Percentiles rank a stretch among this genome's conserved stretches.
Evolutionary conservation across 495 filamentous ascomycete genomes (phyloP).

Genomic region (Hypomontagnella monticulosa): DNA sequence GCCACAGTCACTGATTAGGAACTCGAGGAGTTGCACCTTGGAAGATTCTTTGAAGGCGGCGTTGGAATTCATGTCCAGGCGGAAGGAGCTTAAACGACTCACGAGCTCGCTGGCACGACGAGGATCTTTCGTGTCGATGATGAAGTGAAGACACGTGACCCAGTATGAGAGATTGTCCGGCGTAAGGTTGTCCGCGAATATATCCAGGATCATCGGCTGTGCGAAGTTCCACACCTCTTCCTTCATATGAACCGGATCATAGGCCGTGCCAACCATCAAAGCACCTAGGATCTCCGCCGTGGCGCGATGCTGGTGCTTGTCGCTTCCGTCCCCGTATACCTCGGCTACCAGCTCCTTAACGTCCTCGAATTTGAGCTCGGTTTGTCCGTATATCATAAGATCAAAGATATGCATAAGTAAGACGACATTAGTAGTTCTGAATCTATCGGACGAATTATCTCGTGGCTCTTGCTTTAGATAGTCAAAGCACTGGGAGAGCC

Average conservation of each 20-base stretch:
- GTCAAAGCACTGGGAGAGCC: conserved; percentile 88
- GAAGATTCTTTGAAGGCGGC: conserved; percentile 99
- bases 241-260: conserved; percentile 73
- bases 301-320: conserved; percentile 98
- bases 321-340: conserved; percentile 89
- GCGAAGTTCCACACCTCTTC: conserved; percentile 85
- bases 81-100: conserved; percentile 83
- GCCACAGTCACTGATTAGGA: conserved; percentile 84
- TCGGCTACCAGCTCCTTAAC: conserved; percentile 78
- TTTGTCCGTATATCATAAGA: conserved; percentile 78
- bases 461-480: conserved; percentile 97
- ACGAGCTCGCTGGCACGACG: conserved; percentile 86
- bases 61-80: conserved; percentile 92
- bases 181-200: conserved; percentile 88
- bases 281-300: conserved; percentile 94
- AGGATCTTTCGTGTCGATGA: conserved; percentile 81
- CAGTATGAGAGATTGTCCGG: conserved; percentile 95
- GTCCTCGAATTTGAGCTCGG: conserved; percentile 83
- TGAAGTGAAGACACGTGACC: conserved; percentile 90
- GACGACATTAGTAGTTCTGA: conserved; percentile 85
- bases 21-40: conserved; percentile 90
- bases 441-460: conserved; percentile 83
- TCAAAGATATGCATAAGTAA: conserved; percentile 90
- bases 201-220: conserved; percentile 85
- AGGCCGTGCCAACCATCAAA: conserved; percentile 76